Conservation (phyloP, 768 basidiomycete species). For the Glaciozyma martinii region DNA sequence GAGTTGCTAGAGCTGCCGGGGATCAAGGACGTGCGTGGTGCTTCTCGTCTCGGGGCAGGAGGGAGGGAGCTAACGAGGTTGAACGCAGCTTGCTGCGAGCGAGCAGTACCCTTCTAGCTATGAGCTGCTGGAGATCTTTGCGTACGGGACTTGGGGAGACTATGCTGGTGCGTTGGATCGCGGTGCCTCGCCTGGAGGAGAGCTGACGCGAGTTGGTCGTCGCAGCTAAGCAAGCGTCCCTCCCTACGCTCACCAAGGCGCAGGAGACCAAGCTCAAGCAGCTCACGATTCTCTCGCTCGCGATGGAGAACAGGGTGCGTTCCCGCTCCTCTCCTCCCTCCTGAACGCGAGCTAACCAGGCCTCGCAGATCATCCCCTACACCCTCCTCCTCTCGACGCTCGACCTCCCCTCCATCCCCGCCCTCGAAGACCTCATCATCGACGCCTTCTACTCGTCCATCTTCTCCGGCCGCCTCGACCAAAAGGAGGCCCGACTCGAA, state of each 20-base stretch:
- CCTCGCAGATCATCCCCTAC: slow-evolving; percentile 66
- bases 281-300: slow-evolving; percentile 78
- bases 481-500: slow-evolving; percentile 78
- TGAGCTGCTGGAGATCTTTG: slow-evolving; percentile 70
- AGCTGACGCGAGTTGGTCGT: not conserved
- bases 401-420: slow-evolving; percentile 68
- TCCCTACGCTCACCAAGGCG: slow-evolving; percentile 54
- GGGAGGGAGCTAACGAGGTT: not conserved
- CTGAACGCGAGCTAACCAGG: not conserved
- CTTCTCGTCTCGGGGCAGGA: not conserved
- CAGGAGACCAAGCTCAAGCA: slow-evolving; percentile 86
- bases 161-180: slow-evolving; percentile 56
- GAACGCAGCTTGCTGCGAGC: slow-evolving; percentile 53
- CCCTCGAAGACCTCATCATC: slow-evolving; percentile 93
- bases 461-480: slow-evolving; percentile 83
- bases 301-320: slow-evolving; percentile 52
- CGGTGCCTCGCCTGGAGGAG: not conserved
- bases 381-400: slow-evolving; percentile 58
- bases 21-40: slow-evolving; percentile 63
- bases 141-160: slow-evolving; percentile 77
- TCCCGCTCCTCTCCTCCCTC: slow-evolving; percentile 1
- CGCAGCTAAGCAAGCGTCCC: slow-evolving; percentile 47
- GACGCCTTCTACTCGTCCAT: slow-evolving; percentile 90
- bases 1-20: slow-evolving; percentile 75
- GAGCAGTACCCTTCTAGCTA: slow-evolving; percentile 57